A percentile compares a stretch with the other conserved stretches of the same genome.
Conservation (phyloP, 306 rosid genomes). For the Prunus padus region DNA sequence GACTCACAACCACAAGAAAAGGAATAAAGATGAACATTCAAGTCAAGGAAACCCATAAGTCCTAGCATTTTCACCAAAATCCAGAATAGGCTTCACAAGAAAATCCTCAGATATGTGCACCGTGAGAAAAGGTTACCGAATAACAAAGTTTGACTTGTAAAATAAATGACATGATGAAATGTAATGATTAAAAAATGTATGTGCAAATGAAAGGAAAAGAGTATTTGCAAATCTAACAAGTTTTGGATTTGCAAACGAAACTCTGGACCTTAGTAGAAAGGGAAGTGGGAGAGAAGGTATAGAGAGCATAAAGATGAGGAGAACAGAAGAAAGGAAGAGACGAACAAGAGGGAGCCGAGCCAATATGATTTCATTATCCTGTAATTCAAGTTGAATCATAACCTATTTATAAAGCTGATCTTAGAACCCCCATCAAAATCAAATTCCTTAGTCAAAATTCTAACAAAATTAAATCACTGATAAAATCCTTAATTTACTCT, state of each 20-base stretch:
- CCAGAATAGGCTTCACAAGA: background rate
- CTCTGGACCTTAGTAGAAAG: background rate
- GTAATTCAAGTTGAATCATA: background rate
- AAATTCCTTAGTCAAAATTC: background rate
- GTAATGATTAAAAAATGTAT: background rate
- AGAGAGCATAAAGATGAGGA: background rate
- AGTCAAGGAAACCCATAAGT: background rate
- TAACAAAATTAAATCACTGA: background rate
- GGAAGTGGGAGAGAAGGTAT: background rate
- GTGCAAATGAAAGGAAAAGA: background rate
- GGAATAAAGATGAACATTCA: conserved; percentile 10
- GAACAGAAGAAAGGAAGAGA: background rate
- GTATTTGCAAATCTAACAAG: background rate
- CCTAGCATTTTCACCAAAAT: background rate
- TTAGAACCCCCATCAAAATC: background rate
- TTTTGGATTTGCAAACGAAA: background rate
- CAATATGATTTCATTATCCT: background rate
- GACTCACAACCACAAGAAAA: conserved; percentile 7
- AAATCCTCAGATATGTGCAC: background rate
- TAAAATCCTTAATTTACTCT: background rate
- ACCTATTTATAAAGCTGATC: background rate
- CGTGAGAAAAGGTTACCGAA: background rate
- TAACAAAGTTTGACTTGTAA: background rate
- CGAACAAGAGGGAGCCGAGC: background rate
- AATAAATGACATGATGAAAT: background rate